Base-by-base conservation (phyloP, 768 basidiomycete genomes). In the Lactifluus hygrophoroides region DNA sequence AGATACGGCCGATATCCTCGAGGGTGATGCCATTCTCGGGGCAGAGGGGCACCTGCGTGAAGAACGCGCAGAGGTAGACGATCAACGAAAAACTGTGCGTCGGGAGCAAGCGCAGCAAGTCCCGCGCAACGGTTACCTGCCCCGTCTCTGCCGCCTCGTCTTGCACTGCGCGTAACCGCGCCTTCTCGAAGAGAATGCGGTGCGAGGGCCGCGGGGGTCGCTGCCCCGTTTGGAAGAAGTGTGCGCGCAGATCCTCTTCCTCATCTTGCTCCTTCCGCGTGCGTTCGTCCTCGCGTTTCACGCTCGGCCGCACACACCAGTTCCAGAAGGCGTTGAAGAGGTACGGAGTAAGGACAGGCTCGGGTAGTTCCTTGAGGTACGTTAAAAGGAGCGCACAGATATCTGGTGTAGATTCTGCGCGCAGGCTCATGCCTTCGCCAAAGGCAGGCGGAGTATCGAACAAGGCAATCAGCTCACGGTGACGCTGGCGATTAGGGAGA, bases 71-170 rank as follows among this genome's bases (percentile, higher is more conserved):
- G 34, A 80, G 71, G 63, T 80, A 78, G 40, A 70, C 65, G 48
- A 81, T 70, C 3, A 80, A 67, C 34, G 72, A 72, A 58, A 77
- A 70, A 52, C 72, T 68, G 13, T 69, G 62, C 1, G 69, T 69
- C 1, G 79, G 76, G 5, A 81, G 72, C 45, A 83, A 73, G 7
- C 77, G 76, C n/a, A 83, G 73, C 51, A 82, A 66, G 63, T 77
- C 69, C 56, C 77, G 77, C 14, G 79, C 79, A 27, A 71, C 70
- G 14, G 70, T 62, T 7, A 64, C 49, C 58, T 74, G 76, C 25
- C 72, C 57, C 47, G 65, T 58, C 45, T 64, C 58, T 34, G 65
- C 65, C 43, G 55, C 32, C 7, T 65, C 64, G n/a, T 59, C 63
- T 23, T 48, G 42, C 6, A 45, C 43, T 0, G 54, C 43, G 9